Conservation (phyloP, 495 filamentous ascomycete species). For the Trichoderma parareesei region DNA sequence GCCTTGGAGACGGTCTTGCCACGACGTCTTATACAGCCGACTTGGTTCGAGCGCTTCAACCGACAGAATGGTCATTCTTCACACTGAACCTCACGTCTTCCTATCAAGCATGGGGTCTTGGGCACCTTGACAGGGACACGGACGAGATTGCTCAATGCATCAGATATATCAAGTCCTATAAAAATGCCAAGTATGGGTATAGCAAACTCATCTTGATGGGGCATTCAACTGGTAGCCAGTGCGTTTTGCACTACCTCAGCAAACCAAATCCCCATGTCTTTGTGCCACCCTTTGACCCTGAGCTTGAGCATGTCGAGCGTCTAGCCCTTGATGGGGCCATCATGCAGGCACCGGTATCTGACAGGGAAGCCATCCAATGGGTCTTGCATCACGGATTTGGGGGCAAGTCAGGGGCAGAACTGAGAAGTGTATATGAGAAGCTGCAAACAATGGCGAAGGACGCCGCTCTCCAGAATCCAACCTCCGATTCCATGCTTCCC, state of each 20-base stretch:
- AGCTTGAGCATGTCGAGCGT: conserved; percentile 21
- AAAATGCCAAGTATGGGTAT: conserved; percentile 22
- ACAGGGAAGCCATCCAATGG: conserved; percentile 51
- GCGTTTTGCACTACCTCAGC: conserved; percentile 60
- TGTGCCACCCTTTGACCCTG: conserved; percentile 15
- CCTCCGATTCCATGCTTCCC: conserved; percentile 50
- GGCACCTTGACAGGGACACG: conserved; percentile 55
- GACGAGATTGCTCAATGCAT: conserved; percentile 59
- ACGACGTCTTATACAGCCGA: conserved; percentile 53
- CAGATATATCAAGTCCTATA: conserved; percentile 43
- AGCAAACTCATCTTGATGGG: conserved; percentile 67
- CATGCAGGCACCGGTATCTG: conserved; percentile 63
- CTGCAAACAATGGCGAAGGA: conserved; percentile 42
- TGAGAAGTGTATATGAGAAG: conserved; percentile 35
- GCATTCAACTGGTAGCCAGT: conserved; percentile 67
- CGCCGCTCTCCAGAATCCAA: conserved; percentile 31
- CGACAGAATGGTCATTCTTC: conserved; percentile 51
- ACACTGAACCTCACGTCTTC: conserved; percentile 53
- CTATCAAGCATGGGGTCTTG: conserved; percentile 59
- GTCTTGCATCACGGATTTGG: conserved; percentile 20
- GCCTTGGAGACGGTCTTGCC: conserved; percentile 60
- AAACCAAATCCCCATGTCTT: conserved; percentile 19
- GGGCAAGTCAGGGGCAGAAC: conserved; percentile 14
- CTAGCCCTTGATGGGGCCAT: conserved; percentile 58
- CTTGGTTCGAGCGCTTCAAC: conserved; percentile 45